Evolutionary conservation across 345 rosid species (phyloP).

Genomic region (Camelina sativa): DNA sequence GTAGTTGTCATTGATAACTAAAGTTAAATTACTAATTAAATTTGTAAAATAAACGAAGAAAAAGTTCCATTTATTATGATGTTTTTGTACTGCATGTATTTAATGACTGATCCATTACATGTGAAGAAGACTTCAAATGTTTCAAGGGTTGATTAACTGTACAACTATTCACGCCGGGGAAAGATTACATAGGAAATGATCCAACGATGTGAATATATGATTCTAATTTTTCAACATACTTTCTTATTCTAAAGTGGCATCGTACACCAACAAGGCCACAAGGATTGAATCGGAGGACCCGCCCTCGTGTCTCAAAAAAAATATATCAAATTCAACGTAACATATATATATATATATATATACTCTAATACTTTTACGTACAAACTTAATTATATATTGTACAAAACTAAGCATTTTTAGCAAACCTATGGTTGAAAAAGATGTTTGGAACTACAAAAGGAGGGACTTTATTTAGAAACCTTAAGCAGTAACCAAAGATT

Average conservation of each 20-base stretch:
- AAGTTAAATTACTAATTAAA: not conserved
- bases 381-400: not conserved
- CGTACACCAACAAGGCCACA: conserved; percentile 29
- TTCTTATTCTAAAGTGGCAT: conserved; percentile 25
- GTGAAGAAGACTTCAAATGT: not conserved
- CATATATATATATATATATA: not conserved
- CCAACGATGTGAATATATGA: not conserved
- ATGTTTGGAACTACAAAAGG: conserved; percentile 33
- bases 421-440: conserved; percentile 35
- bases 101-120: not conserved
- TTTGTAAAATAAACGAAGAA: not conserved
- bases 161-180: not conserved
- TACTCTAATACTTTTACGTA: not conserved
- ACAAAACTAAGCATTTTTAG: conserved; percentile 28
- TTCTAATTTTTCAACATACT: no score
- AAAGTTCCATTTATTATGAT: not conserved
- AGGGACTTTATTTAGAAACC: conserved; percentile 38
- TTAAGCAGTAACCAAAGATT: conserved; percentile 21
- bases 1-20: not conserved
- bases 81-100: not conserved
- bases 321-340: conserved; percentile 27
- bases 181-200: conserved; percentile 10
- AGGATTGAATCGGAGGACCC: conserved; percentile 42
- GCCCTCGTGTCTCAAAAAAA: conserved; percentile 43
- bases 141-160: not conserved